Evolutionary conservation across 352 stramenopile species (phyloP).

Genomic region (Phytophthora pini): DNA sequence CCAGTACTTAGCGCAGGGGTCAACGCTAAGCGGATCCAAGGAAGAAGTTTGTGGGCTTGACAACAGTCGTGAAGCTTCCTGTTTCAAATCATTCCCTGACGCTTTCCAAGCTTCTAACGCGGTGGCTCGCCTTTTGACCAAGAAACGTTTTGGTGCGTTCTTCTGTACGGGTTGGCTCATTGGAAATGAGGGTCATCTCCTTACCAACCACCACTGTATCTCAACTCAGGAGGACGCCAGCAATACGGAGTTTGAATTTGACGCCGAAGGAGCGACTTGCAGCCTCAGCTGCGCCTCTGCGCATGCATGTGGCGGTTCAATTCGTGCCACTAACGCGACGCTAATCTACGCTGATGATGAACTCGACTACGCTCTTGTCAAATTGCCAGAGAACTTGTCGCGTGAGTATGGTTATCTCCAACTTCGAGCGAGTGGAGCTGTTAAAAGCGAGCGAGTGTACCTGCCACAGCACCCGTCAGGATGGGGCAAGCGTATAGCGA

Average conservation of each 20-base stretch:
- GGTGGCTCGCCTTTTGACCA: constrained; percentile 64
- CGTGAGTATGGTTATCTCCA: constrained; percentile 60
- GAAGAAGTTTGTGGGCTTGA: constrained; percentile 67
- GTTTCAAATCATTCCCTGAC: constrained; percentile 34
- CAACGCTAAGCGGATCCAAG: constrained; percentile 20
- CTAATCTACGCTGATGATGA: constrained; percentile 44
- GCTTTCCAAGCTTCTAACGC: constrained; percentile 38
- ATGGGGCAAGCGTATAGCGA: constrained; percentile 73
- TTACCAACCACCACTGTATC: constrained; percentile 88
- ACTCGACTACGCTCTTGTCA: constrained; percentile 75
- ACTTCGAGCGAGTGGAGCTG: constrained; percentile 48
- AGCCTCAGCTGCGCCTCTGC: constrained; percentile 34
- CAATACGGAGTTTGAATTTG: constrained; percentile 75
- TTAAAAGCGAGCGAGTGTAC: constrained; percentile 48
- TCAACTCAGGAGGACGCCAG: constrained; percentile 41
- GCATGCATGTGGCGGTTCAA: constrained; percentile 45
- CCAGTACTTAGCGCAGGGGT: constrained; percentile 36
- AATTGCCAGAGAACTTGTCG: constrained; percentile 54
- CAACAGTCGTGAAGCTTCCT: constrained; percentile 58
- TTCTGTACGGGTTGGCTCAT: constrained; percentile 83
- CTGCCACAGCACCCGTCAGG: constrained; percentile 65
- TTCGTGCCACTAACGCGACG: constrained; percentile 35
- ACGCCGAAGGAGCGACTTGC: constrained; percentile 49
- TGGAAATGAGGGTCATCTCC: constrained; percentile 71
- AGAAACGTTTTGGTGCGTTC: constrained; percentile 54